phyloP scores from a whole-genome alignment of 1,284 basidiomycete species.

The Trichosporon sp. region DNA sequence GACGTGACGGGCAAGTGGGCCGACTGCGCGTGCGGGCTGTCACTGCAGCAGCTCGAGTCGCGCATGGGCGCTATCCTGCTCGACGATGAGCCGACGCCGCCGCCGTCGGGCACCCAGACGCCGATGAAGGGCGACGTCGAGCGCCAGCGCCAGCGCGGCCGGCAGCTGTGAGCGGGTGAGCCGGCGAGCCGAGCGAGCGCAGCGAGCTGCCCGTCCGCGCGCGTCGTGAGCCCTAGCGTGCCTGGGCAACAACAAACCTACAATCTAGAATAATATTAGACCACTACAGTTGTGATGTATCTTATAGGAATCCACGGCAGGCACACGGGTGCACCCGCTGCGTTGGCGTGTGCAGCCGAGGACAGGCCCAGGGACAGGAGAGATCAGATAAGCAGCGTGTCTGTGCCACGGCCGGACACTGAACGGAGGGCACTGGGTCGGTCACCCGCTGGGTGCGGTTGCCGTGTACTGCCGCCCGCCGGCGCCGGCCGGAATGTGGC shows the following conservation, averaged over 20 bases:
- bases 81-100: background rate
- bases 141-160: background rate
- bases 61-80: slow-evolving; percentile 18
- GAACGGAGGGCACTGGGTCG: too few relatives aligned
- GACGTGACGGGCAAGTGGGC: slow-evolving; percentile 20
- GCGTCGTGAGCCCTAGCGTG: too few relatives aligned
- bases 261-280: background rate
- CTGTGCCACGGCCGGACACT: background rate
- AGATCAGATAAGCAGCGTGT: background rate
- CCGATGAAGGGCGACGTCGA: background rate
- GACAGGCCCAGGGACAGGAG: background rate
- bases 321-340: background rate
- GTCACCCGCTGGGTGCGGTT: background rate
- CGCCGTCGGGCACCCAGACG: background rate
- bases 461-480: background rate
- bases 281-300: background rate
- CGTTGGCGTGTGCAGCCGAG: background rate
- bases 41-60: slow-evolving; percentile 19
- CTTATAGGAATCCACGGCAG: background rate
- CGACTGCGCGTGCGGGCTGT: slow-evolving; percentile 30
- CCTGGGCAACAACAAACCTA: background rate
- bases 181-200: too few relatives aligned
- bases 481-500: background rate
- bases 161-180: background rate
- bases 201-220: too few relatives aligned